Conservation (phyloP, 164 flowering plant species). For the Magnolia changhungtana region DNA sequence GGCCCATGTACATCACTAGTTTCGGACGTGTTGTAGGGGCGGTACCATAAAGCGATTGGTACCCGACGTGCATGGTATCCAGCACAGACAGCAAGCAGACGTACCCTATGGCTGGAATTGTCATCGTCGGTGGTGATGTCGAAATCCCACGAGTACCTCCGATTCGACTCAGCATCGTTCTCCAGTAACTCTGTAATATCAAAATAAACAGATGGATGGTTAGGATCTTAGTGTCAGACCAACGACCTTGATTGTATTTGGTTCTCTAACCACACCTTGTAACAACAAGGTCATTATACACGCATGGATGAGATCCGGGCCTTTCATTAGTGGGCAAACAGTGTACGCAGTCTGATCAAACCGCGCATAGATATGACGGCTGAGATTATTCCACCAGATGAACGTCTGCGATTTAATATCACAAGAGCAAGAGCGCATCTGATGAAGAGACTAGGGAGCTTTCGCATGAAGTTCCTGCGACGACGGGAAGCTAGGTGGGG, state of each 20-base stretch:
- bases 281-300: neutral
- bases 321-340: neutral
- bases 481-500: too few relatives aligned
- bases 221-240: neutral
- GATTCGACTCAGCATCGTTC: conserved; percentile 12
- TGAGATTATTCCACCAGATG: too few relatives aligned
- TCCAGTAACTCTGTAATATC: conserved; percentile 22
- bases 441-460: too few relatives aligned
- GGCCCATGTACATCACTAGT: neutral
- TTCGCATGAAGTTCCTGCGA: too few relatives aligned
- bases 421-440: too few relatives aligned
- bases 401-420: too few relatives aligned
- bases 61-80: too few relatives aligned
- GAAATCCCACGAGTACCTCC: conserved; percentile 24
- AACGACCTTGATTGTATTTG: too few relatives aligned
- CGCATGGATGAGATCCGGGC: neutral
- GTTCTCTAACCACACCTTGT: too few relatives aligned
- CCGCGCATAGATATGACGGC: too few relatives aligned
- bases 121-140: conserved; percentile 20
- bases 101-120: neutral
- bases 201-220: neutral
- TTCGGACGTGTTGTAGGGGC: neutral
- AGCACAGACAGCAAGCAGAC: neutral
- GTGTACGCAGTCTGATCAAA: neutral
- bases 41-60: too few relatives aligned